phyloP scores from a whole-genome alignment of 2,329 filamentous ascomycete species.

The Colletotrichum gloeosporioides region DNA sequence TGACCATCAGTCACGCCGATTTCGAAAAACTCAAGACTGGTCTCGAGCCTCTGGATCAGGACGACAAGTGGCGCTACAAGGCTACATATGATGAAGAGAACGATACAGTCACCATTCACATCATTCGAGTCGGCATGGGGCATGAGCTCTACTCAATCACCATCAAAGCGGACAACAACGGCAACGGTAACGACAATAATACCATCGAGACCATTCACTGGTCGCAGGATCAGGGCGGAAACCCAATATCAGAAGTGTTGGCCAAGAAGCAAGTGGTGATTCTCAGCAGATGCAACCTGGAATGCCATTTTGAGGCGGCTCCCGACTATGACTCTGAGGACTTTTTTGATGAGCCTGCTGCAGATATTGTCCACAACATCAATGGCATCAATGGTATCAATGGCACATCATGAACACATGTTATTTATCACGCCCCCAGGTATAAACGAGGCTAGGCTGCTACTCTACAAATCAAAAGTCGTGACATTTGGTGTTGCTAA shows the following conservation, averaged over 20 bases:
- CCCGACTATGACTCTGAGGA: not conserved
- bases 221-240: not conserved
- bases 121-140: not conserved
- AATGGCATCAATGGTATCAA: not conserved
- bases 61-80: not conserved
- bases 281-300: not conserved
- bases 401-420: too few species aligned
- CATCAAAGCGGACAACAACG: not conserved
- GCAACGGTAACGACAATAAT: not conserved
- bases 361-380: not conserved
- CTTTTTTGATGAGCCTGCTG: not conserved
- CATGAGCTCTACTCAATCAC: not conserved
- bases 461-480: too few species aligned
- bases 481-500: too few species aligned
- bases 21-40: not conserved
- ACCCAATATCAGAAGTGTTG: not conserved
- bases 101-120: not conserved
- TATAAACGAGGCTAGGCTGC: too few species aligned
- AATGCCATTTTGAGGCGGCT: not conserved
- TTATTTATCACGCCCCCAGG: too few species aligned
- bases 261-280: not conserved
- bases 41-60: not conserved
- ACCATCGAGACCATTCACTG: not conserved
- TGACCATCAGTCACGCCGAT: rapidly evolving
- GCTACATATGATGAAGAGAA: not conserved